Evolutionary conservation across 768 basidiomycete species (phyloP).

Genomic region (Jaapia argillacea): DNA sequence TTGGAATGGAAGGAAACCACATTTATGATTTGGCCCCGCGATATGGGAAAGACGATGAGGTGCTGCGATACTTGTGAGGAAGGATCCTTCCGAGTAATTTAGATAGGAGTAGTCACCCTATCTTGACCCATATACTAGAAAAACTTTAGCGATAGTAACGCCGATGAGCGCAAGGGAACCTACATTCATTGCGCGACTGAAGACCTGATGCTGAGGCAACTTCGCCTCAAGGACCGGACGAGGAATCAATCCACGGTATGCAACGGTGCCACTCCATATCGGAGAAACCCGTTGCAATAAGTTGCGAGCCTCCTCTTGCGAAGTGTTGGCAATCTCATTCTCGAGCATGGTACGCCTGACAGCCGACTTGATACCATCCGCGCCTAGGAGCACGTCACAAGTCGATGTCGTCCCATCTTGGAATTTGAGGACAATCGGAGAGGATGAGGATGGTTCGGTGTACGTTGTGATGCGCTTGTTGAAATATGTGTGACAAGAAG

Average conservation of each 20-base stretch:
- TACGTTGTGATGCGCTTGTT: slow-evolving; percentile 21
- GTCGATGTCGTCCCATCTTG: slow-evolving; percentile 11
- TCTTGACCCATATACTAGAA: slow-evolving; percentile 16
- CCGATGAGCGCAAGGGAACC: slow-evolving; percentile 4
- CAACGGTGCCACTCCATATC: slow-evolving; percentile 29
- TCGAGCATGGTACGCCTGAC: slow-evolving; percentile 12
- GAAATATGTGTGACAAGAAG: slow-evolving; percentile 13
- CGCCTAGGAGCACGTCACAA: slow-evolving; percentile 17
- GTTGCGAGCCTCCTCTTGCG: slow-evolving; percentile 2
- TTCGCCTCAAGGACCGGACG: slow-evolving; percentile 18
- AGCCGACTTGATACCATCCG: slow-evolving; percentile 18
- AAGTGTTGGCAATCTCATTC: background rate
- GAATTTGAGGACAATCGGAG: slow-evolving; percentile 14
- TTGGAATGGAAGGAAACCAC: slow-evolving; percentile 11
- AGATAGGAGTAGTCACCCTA: slow-evolving; percentile 11
- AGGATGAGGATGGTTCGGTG: slow-evolving; percentile 4
- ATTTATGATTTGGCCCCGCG: slow-evolving; percentile 14
- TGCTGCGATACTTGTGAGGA: slow-evolving; percentile 17
- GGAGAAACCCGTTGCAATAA: slow-evolving; percentile 16
- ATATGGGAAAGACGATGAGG: slow-evolving; percentile 20
- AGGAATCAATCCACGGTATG: slow-evolving; percentile 29
- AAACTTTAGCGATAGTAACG: no score
- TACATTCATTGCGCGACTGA: slow-evolving; percentile 14
- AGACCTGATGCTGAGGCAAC: slow-evolving; percentile 12
- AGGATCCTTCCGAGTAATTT: slow-evolving; percentile 6